phyloP scores from a whole-genome alignment of 1,139 yeast species.

The Kodamaea fungicola region DNA sequence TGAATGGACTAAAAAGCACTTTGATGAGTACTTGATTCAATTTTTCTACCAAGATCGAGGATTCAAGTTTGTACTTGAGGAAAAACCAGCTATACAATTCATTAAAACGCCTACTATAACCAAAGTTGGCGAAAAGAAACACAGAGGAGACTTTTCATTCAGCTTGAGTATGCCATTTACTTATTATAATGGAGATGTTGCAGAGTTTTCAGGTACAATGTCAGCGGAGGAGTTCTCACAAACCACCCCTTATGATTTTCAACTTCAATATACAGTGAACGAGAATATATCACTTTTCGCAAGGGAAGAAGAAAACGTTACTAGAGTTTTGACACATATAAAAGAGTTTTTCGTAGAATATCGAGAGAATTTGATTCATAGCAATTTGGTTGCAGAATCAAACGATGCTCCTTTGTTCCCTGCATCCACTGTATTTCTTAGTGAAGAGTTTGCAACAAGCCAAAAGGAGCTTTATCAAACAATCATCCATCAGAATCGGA shows the following conservation, averaged over 20 bases:
- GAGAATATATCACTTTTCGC: no score
- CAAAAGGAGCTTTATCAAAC: not conserved
- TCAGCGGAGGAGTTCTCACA: no score
- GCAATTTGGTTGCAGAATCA: not conserved
- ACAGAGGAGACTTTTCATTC: not conserved
- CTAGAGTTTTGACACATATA: not conserved
- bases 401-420: not conserved
- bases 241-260: no score
- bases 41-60: not conserved
- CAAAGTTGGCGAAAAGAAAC: not conserved
- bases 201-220: no score
- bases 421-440: not conserved
- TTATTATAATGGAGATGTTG: not conserved
- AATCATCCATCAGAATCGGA: constrained; percentile 1
- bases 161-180: not conserved
- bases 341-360: not conserved
- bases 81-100: not conserved
- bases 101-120: not conserved
- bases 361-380: not conserved
- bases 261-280: no score
- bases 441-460: not conserved
- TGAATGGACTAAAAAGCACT: not conserved
- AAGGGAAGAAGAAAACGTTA: no score
- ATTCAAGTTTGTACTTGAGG: not conserved
- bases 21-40: not conserved